Percentiles rank a stretch among this genome's conserved stretches.
Evolutionary conservation across 176 grass and related monocot species (phyloP).

Genomic region (Hsuehochloa calcarea): DNA sequence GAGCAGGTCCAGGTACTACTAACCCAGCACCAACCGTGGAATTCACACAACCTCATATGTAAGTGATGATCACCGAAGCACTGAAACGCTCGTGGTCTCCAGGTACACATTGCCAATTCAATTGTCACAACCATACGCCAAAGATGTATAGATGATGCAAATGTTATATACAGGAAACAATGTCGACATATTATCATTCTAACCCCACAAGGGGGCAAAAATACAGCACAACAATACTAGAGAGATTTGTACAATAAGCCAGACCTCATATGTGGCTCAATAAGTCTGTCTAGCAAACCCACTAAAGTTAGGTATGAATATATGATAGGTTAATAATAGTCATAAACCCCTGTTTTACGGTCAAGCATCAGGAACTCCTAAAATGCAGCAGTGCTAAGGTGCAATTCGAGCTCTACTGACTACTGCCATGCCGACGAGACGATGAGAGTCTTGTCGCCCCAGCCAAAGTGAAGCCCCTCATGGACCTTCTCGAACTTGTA

Average conservation of each 20-base stretch:
- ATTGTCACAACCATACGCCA: not conserved
- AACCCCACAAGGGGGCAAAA: not conserved
- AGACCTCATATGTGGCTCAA: not conserved
- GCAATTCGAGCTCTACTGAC: slow-evolving; percentile 23
- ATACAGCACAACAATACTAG: not conserved
- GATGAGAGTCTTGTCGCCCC: slow-evolving; percentile 65
- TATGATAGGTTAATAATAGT: not conserved
- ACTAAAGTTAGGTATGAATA: slow-evolving; percentile 20
- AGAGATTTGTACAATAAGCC: not conserved
- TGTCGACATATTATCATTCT: not conserved
- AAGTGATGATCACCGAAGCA: not conserved
- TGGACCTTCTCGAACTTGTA: slow-evolving; percentile 62
- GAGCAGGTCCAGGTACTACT: no score
- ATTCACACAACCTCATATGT: not conserved
- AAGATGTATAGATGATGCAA: not conserved
- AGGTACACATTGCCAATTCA: not conserved
- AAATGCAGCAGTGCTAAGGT: slow-evolving; percentile 21
- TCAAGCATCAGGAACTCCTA: slow-evolving; percentile 11
- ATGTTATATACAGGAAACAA: not conserved
- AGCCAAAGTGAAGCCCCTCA: slow-evolving; percentile 65
- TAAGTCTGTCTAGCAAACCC: not conserved
- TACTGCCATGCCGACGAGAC: slow-evolving; percentile 66
- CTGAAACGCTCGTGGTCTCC: not conserved
- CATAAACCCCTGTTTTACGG: not conserved
- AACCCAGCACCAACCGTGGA: no score